Evolutionary conservation across 257 asterid species (phyloP).

Genomic region (Perilla frutescens): DNA sequence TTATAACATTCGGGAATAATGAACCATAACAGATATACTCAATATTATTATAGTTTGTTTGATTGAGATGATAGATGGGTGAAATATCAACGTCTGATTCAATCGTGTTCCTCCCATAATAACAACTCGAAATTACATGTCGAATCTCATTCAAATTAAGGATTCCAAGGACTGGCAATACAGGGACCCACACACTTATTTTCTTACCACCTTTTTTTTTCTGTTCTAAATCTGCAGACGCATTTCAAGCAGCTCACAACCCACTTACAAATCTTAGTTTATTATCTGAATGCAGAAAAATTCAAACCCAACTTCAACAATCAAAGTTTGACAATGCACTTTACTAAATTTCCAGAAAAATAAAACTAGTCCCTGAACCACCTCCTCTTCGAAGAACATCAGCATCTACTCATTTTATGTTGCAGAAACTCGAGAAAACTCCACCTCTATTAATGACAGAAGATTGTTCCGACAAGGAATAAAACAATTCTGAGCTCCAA

Average conservation of each 20-base stretch:
- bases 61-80: background rate
- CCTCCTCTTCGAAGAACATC: background rate
- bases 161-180: background rate
- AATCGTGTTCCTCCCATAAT: background rate
- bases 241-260: background rate
- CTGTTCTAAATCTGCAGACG: background rate
- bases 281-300: background rate
- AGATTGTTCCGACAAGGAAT: too few relatives aligned
- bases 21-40: background rate
- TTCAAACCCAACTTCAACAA: background rate
- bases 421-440: background rate
- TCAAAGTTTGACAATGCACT: background rate
- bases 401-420: background rate
- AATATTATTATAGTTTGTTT: background rate
- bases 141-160: background rate
- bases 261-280: background rate
- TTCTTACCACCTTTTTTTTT: constrained; percentile 4
- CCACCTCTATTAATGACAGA: too few relatives aligned
- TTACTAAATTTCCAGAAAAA: background rate
- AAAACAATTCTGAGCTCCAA: too few relatives aligned
- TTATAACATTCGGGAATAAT: background rate
- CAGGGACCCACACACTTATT: background rate
- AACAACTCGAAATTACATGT: background rate
- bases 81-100: background rate
- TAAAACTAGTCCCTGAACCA: background rate